phyloP scores from a whole-genome alignment of 805 yeast genomes.

The Wickerhamomyces xylosicus region DNA sequence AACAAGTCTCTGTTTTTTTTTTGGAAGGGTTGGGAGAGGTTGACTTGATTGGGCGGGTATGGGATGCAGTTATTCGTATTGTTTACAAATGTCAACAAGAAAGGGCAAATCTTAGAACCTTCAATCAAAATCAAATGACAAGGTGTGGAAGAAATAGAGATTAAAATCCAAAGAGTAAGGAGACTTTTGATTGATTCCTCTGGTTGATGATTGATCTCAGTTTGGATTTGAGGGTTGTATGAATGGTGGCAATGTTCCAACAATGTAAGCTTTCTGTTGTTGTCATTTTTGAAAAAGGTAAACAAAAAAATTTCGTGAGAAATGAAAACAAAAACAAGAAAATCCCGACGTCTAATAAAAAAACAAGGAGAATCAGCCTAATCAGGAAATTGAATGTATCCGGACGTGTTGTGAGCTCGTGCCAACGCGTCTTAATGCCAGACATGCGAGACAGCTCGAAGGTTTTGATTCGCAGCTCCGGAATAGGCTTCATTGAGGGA shows the following conservation, averaged over 20 bases:
- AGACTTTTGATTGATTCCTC: background rate
- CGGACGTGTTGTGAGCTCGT: background rate
- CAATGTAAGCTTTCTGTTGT: background rate
- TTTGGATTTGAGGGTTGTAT: too few species aligned
- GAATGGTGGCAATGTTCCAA: background rate
- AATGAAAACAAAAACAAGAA: background rate
- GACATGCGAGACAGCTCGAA: too few species aligned
- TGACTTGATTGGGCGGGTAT: too few species aligned
- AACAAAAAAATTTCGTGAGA: background rate
- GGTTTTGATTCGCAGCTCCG: background rate
- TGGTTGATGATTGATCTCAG: too few species aligned
- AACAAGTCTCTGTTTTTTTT: too few species aligned
- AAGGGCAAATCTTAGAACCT: too few species aligned
- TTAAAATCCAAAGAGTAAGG: background rate
- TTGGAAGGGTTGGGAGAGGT: too few species aligned
- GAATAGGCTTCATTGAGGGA: too few species aligned
- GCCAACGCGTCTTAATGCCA: background rate
- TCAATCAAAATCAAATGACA: background rate
- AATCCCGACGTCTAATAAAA: background rate
- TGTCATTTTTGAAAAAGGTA: background rate
- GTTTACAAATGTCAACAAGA: too few species aligned
- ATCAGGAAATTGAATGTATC: background rate
- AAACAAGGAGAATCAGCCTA: background rate
- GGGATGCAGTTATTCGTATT: too few species aligned
- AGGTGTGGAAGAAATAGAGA: background rate